Percentiles rank a stretch among this genome's conserved stretches.
Evolutionary conservation across 192 early-diverging fungal genomes (phyloP).

Genomic region (Rhizophagus clarus): DNA sequence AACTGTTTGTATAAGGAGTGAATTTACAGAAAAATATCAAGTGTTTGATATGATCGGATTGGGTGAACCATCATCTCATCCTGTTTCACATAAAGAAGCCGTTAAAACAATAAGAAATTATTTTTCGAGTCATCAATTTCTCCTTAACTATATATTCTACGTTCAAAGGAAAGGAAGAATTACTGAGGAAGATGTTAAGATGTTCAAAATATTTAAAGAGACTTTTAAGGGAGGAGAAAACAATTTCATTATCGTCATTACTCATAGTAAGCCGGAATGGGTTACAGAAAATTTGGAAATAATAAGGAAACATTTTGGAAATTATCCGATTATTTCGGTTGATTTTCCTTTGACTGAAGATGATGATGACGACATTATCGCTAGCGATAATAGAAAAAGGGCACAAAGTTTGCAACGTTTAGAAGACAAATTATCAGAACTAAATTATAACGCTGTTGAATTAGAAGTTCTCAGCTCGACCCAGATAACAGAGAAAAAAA

Average conservation of each 20-base stretch:
- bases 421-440: no score
- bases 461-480: not conserved
- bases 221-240: slow-evolving; percentile 25
- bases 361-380: not conserved
- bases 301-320: slow-evolving; percentile 27
- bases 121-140: not conserved
- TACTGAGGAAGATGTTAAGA: slow-evolving; percentile 21
- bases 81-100: not conserved
- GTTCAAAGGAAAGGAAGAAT: slow-evolving; percentile 30
- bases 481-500: not conserved
- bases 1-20: slow-evolving; percentile 7
- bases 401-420: no score
- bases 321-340: slow-evolving; percentile 23
- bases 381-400: not conserved
- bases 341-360: slow-evolving; percentile 21
- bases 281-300: not conserved
- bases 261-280: slow-evolving; percentile 27
- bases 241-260: slow-evolving; percentile 34
- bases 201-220: slow-evolving; percentile 31
- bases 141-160: slow-evolving; percentile 27
- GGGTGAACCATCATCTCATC: not conserved
- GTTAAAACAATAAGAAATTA: slow-evolving; percentile 1
- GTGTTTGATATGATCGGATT: slow-evolving; percentile 33
- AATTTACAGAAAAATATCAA: slow-evolving; percentile 16
- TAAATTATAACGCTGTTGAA: not conserved